A percentile compares a stretch with the other conserved stretches of the same genome.
phyloP scores from a whole-genome alignment of 768 basidiomycete genomes.

The Rhodotorula taiwanensis region DNA sequence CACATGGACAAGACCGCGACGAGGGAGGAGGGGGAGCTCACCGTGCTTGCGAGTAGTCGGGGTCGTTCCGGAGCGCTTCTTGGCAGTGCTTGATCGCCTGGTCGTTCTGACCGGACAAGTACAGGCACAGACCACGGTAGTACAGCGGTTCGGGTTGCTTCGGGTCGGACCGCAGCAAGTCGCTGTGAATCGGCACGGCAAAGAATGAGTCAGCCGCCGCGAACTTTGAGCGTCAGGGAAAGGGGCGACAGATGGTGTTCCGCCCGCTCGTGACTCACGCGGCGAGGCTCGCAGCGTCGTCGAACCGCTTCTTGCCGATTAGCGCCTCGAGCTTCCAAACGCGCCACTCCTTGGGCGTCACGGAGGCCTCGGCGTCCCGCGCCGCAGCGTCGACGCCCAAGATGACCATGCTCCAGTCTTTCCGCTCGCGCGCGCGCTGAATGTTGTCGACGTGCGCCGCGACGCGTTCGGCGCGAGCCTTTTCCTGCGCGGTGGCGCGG shows the following conservation, averaged over 20 bases:
- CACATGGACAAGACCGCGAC: background rate
- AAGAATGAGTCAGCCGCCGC: background rate
- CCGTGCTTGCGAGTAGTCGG: constrained; percentile 61
- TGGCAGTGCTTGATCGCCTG: constrained; percentile 64
- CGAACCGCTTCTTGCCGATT: constrained; percentile 62
- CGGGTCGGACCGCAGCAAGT: constrained; percentile 63
- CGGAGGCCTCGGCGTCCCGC: constrained; percentile 64
- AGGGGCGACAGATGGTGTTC: too few species aligned
- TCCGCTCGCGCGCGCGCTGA: constrained; percentile 50
- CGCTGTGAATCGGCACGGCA: constrained; percentile 48
- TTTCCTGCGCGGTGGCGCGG: constrained; percentile 57
- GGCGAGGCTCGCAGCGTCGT: constrained; percentile 64
- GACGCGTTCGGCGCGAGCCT: constrained; percentile 58
- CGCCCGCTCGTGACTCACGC: constrained; percentile 67
- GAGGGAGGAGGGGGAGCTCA: constrained; percentile 12
- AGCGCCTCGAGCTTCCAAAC: constrained; percentile 72
- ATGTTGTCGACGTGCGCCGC: constrained; percentile 34
- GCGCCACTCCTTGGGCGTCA: constrained; percentile 72
- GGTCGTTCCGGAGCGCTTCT: constrained; percentile 69
- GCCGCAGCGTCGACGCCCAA: constrained; percentile 63
- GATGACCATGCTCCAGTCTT: constrained; percentile 70
- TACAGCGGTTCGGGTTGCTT: constrained; percentile 74
- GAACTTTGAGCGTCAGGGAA: too few species aligned
- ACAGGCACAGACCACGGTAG: constrained; percentile 70
- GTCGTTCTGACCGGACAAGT: constrained; percentile 63